Evolutionary conservation across 2,329 filamentous ascomycete species (phyloP), one percentile per base, ranked within the genome.

Genomic region (Xylaria sp.): DNA sequence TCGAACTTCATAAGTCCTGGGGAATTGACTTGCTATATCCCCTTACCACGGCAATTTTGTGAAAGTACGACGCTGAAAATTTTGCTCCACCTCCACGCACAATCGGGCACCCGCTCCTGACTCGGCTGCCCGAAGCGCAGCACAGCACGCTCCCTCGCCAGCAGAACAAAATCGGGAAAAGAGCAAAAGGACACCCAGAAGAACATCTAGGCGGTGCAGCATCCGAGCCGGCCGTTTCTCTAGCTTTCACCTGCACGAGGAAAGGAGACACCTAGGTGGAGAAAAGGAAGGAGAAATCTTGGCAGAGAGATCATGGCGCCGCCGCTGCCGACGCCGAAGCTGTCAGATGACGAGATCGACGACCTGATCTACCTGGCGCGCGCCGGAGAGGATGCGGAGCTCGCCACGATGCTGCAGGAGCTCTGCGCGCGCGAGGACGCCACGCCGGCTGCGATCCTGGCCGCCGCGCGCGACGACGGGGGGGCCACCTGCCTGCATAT

Each of bases 331-430:
- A n/a, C n/a, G n/a, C 78, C 78, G 19, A 76, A 77, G 56, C 76
- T 93, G 44, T 83, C 83, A 45, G 86, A 89, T 69, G 92, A 96
- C 48, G 85, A 92, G 72, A 88, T 95, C 66, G 92, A 97, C 71
- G 93, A 97, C 74, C 82, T 97, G 61, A 84, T 97, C 63, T 97
- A 96, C 76, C 86, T 91, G 63, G 84, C 92, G 2, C 90, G 93
- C 37, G 81, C 83, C 0, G 91, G 91, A 60, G 92, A 97, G 60
- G 77, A 85, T 52, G 75, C 79, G 17, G 89, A 93, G 21, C 78
- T 97, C 44, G 76, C 81, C 1, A 73, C 77, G 29, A 69, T 76
- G 7, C 78, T 95, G 47, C 73, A 80, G 11, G 76, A 78, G 21
- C 73, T 95, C 18, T 79, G 85, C 24, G 74, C 81, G 61, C 81